Evolutionary conservation across 306 rosid species (phyloP).

Genomic region (Dalbergia oliveri): DNA sequence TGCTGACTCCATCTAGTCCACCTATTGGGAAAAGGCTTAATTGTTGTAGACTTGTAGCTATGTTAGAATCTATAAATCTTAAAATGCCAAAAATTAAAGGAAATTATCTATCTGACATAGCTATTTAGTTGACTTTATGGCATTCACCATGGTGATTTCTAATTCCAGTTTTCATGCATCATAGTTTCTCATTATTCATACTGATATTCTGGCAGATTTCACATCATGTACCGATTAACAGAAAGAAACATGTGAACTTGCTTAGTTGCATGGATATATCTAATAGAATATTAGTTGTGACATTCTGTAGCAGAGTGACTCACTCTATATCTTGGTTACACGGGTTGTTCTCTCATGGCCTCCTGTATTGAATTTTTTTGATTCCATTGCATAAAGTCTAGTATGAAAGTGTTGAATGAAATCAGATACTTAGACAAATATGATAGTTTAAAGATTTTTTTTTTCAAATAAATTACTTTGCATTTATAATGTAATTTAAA

Average conservation of each 20-base stretch:
- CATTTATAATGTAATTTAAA: slow-evolving; percentile 40
- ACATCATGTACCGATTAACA: background rate
- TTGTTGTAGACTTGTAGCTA: too few species aligned
- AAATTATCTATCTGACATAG: slow-evolving; percentile 12
- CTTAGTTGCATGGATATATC: background rate
- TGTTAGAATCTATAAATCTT: too few species aligned
- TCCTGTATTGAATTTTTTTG: background rate
- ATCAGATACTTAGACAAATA: slow-evolving; percentile 21
- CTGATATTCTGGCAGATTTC: slow-evolving; percentile 9
- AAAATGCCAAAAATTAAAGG: slow-evolving; percentile 9
- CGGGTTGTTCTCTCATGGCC: background rate
- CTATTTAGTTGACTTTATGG: background rate
- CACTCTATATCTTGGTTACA: slow-evolving; percentile 5
- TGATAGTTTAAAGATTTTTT: slow-evolving; percentile 19
- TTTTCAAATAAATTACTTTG: background rate
- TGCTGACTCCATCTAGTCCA: too few species aligned
- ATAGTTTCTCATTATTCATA: background rate
- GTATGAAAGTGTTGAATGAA: slow-evolving; percentile 25
- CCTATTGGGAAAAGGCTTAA: too few species aligned
- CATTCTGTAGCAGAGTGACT: slow-evolving; percentile 23
- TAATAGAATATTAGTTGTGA: background rate
- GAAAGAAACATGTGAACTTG: slow-evolving; percentile 3
- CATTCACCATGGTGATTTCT: background rate
- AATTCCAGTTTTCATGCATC: background rate
- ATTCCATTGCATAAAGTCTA: background rate